phyloP scores from a whole-genome alignment of 2,329 filamentous ascomycete genomes.

The Dendryphion nanum region DNA sequence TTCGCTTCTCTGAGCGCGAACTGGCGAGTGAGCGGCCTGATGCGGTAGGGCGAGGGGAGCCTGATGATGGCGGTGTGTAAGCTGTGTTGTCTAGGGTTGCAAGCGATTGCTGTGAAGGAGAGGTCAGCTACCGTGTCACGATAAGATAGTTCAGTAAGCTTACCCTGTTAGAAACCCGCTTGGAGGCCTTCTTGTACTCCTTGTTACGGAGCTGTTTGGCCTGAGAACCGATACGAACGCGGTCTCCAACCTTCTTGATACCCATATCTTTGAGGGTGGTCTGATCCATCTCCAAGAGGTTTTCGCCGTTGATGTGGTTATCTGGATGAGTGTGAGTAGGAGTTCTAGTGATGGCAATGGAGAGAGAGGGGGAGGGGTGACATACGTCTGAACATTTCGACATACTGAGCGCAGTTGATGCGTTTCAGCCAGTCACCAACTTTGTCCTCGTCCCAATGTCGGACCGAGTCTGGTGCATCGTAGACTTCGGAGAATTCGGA shows the following conservation, averaged over 20 bases:
- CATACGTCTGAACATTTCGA: conserved; percentile 74
- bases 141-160: conserved; percentile 37
- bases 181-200: conserved; percentile 53
- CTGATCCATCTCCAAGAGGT: conserved; percentile 95
- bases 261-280: conserved; percentile 96
- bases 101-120: conserved; percentile 68
- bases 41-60: conserved; percentile 63
- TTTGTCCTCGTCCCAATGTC: conserved; percentile 81
- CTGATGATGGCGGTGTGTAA: conserved; percentile 61
- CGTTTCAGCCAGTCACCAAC: conserved; percentile 88
- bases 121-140: conserved; percentile 12
- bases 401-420: conserved; percentile 93
- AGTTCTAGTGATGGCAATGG: neutral
- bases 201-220: conserved; percentile 50
- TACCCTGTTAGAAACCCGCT: conserved; percentile 74
- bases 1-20: conserved; percentile 48
- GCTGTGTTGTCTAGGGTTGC: conserved; percentile 70
- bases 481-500: conserved; percentile 83
- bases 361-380: too few species aligned
- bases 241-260: conserved; percentile 95
- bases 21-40: conserved; percentile 47
- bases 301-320: conserved; percentile 97
- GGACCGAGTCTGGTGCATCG: conserved; percentile 65
- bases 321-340: conserved; percentile 43
- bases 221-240: conserved; percentile 70